Conservation (phyloP, 2,329 filamentous ascomycete species). For the Pyrenophora tritici-repentis region DNA sequence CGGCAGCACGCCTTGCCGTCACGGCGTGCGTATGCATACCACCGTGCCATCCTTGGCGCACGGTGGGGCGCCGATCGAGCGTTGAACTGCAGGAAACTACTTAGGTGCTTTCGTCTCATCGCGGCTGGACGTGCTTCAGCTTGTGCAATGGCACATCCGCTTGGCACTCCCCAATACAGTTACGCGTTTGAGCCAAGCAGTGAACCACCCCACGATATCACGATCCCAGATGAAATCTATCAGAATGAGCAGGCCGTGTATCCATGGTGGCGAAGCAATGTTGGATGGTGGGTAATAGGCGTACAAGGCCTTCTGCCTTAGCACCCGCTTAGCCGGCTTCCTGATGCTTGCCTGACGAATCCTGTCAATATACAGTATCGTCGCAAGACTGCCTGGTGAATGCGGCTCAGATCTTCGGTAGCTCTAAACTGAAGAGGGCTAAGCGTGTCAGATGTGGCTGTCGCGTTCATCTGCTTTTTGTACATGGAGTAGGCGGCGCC, state of each 20-base stretch:
- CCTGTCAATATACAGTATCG: not conserved
- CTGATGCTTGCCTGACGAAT: not conserved
- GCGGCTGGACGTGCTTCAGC: not conserved
- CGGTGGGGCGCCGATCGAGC: too few relatives aligned
- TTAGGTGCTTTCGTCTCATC: not conserved
- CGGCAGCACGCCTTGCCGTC: constrained; percentile 2
- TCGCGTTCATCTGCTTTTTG: not conserved
- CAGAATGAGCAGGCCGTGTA: too few relatives aligned
- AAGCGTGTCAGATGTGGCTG: too few relatives aligned
- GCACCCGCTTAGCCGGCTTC: constrained; percentile 7
- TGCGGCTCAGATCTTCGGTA: not conserved
- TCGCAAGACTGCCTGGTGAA: not conserved
- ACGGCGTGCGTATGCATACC: not conserved
- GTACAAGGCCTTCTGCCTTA: not conserved
- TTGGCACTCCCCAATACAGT: not conserved
- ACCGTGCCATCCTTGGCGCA: constrained; percentile 6
- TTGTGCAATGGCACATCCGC: not conserved
- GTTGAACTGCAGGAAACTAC: not conserved
- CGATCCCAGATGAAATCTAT: not conserved
- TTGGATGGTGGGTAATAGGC: not conserved
- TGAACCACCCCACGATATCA: not conserved
- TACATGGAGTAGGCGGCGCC: constrained; percentile 10
- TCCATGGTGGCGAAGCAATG: too few relatives aligned
- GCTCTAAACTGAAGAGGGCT: too few relatives aligned
- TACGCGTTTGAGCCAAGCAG: constrained; percentile 7